A percentile compares a stretch with the other conserved stretches of the same genome.
Evolutionary conservation across 192 early-diverging fungal genomes (phyloP).

Genomic region (Dimargaris verticillata): DNA sequence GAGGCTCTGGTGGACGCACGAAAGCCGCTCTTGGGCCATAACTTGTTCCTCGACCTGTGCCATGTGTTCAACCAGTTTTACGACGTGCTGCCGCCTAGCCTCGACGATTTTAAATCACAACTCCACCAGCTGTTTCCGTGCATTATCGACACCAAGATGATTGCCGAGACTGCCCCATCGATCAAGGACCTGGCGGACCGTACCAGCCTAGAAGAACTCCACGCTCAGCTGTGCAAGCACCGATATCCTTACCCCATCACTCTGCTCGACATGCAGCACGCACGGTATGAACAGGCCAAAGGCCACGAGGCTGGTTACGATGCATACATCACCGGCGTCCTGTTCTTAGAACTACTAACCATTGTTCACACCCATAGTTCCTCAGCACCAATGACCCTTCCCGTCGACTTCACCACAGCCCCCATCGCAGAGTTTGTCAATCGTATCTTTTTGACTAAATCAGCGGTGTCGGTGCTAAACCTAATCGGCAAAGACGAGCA

Average conservation of each 20-base stretch:
- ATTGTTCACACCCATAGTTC: constrained; percentile 1
- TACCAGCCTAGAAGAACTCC: constrained; percentile 24
- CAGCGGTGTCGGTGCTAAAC: background rate
- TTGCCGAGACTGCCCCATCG: constrained; percentile 24
- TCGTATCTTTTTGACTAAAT: background rate
- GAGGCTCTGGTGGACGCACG: constrained; percentile 51
- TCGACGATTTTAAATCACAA: constrained; percentile 49
- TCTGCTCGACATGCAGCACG: constrained; percentile 33
- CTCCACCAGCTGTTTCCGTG: constrained; percentile 35
- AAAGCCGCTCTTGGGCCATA: constrained; percentile 78
- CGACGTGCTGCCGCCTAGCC: constrained; percentile 39
- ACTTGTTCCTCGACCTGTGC: constrained; percentile 74
- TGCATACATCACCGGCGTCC: constrained; percentile 72
- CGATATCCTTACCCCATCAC: constrained; percentile 10
- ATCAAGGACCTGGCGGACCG: constrained; percentile 19
- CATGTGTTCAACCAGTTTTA: constrained; percentile 66
- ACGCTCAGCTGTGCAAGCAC: constrained; percentile 18
- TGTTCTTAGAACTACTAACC: constrained; percentile 47
- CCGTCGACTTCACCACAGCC: background rate
- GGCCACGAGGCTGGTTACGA: constrained; percentile 90
- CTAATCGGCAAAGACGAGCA: background rate
- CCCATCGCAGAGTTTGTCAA: background rate
- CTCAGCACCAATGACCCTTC: background rate
- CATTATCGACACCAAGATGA: constrained; percentile 28
- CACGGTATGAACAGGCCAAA: constrained; percentile 24